Conservation (phyloP, 192 early-diverging fungal genomes). For the Lobosporangium transversale region DNA sequence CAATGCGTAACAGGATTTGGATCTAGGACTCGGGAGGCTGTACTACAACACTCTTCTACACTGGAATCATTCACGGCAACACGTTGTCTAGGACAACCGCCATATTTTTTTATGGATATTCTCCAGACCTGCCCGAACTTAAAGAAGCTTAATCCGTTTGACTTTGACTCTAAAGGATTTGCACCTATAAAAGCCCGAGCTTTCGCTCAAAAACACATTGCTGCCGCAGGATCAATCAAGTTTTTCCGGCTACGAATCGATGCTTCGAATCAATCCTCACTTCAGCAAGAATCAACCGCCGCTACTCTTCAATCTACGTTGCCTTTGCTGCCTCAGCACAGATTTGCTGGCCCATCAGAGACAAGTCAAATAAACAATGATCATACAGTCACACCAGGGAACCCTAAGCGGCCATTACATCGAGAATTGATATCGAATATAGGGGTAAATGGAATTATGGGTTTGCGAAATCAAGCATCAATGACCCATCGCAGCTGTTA, state of each 20-base stretch:
- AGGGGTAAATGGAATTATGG: no score
- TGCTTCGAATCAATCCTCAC: no score
- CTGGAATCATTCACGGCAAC: background rate
- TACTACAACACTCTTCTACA: background rate
- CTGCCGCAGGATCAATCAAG: background rate
- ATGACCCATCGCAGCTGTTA: no score
- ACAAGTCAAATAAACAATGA: no score
- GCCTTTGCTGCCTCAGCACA: no score
- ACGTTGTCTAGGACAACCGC: background rate
- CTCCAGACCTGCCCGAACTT: background rate
- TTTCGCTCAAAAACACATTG: background rate
- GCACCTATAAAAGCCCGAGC: background rate
- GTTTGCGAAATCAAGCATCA: no score
- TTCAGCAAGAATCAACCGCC: no score
- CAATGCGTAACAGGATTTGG: background rate
- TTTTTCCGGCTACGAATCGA: background rate
- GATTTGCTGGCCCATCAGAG: no score
- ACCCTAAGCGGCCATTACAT: no score
- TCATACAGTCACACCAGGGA: no score
- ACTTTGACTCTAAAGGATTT: background rate
- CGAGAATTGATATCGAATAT: no score
- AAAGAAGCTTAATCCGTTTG: background rate
- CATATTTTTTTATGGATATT: background rate
- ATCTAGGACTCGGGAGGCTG: background rate
- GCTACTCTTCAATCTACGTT: no score